Evolutionary conservation across 345 rosid species (phyloP).

Genomic region (Syzygium aqueum): DNA sequence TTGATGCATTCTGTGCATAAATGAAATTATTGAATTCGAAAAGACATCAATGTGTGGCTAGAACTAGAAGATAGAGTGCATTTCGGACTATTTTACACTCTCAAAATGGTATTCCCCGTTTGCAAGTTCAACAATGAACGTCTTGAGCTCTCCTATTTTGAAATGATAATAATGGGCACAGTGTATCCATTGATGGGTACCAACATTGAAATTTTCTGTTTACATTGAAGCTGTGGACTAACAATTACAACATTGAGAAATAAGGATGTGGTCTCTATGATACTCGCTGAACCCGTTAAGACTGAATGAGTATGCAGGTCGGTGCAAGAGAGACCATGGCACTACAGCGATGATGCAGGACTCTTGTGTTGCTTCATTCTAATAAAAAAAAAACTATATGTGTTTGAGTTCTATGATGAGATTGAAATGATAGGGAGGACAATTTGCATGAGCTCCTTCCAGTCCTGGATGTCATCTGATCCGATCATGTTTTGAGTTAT

Average conservation of each 20-base stretch:
- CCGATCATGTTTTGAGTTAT: neutral
- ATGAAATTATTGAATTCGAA: neutral
- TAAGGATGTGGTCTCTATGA: neutral
- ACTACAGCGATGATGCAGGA: neutral
- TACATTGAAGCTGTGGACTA: neutral
- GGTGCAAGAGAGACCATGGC: neutral
- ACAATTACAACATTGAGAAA: neutral
- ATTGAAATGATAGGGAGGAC: neutral
- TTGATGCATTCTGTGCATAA: neutral
- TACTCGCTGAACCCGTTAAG: neutral
- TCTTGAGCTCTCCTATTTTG: neutral
- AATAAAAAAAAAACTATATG: neutral
- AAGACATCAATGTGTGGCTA: neutral
- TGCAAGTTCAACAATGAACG: neutral
- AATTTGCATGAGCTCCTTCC: neutral
- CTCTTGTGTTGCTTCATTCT: neutral
- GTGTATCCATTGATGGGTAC: neutral
- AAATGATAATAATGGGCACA: neutral
- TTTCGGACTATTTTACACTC: neutral
- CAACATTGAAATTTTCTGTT: neutral
- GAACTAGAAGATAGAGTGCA: neutral
- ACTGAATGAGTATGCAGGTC: neutral
- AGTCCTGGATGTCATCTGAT: neutral
- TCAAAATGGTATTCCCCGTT: neutral
- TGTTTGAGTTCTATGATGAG: neutral